Base-by-base conservation (phyloP, 2,329 filamentous ascomycete genomes). In the Pyricularia sp. region DNA sequence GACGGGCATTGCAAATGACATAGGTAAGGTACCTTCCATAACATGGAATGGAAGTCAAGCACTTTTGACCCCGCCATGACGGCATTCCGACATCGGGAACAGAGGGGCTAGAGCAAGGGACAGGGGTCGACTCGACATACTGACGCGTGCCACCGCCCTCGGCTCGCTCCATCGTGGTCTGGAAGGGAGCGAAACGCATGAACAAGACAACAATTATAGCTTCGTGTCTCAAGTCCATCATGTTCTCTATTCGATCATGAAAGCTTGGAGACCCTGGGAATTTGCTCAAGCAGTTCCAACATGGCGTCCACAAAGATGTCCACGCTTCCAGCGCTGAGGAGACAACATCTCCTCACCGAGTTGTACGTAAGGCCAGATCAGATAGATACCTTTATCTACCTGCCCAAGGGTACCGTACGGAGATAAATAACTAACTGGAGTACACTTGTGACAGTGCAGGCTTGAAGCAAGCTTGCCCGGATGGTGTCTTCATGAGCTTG, bases 401-500 rank as follows among this genome's bases (percentile, higher is more conserved):
- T 19, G 19, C 35, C 19, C 40, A 49, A 49, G 40, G 40, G 19
- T 49, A n/a, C 16, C 5, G 40, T 49, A 49, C 40, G 8, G 10
- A 40, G 1, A 1, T 49, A 49, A 3, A 3, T 49, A n/a, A 19
- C 40, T 57, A 55, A 65, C 60, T 64, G 63, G 71, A 76, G 68
- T 71, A 57, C 16, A 72, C 67, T 68, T 60, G 49, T 64, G 59
- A 30, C 75, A 96, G 91, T 76, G 84, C 89, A 67, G 89, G 89
- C 67, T 81, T 96, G 70, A 92, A 89, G 75, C 85, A 90, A 77
- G 87, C 88, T 66, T 92, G 89, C 74, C 93, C 93, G 1, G 86
- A 91, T 65, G 93, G 94, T 64, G 82, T 97, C 67, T 97, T 94
- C 76, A 84, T 97, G 75, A 90, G 84, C 74, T 83, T 96, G 66